Base-by-base conservation (phyloP, 306 rosid genomes). In the Dalbergia cochinchinensis region DNA sequence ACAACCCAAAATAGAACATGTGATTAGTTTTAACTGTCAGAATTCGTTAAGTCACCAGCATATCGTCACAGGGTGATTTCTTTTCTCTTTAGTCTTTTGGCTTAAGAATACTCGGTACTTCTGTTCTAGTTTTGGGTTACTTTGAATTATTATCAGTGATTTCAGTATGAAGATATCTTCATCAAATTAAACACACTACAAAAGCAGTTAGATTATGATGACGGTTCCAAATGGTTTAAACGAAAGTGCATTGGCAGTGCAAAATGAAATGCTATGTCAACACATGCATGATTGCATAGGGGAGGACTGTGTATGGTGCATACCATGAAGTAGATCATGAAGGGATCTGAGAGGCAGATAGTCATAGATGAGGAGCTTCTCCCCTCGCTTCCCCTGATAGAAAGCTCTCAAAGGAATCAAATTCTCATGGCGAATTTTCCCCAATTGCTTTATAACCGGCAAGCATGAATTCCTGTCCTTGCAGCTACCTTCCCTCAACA, bases 331-430 rank as follows among this genome's bases (percentile, higher is more conserved):
- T 70, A 89, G 91, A 80, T 96, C 98, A 88, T 96, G 73, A 73
- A 96, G 95, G 37, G 83, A 83, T 87, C 89, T 83, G 33, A 88
- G 94, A 75, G 93, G 91, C 34, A 90, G 86, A 84, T 89, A 88
- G 37, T 96, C 99, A 85, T 89, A 90, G 55, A 96, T 96, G 73
- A 96, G 97, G 54, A 96, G 93, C 90, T 93, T 96, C 87, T 93
- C 99, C 75, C 99, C 99, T 90, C 98, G 82, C 85, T 90, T 93
- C 20, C 99, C 98, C 61, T 93, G 96, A 83, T 96, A 96, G 86
- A 96, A 96, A 80, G 98, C 99, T 76, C 96, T 93, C 87, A 96
- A 69, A 18, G 98, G 98, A 83, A 96, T 88, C 96, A 96, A 87
- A 81, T 93, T 96, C 88, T 96, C 99, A 12, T 93, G 97, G 37